These are phyloP conservation scores for Vanilla planifolia DNA, from an alignment of 106 monocot species.

Conservation along the genomic window DNA sequence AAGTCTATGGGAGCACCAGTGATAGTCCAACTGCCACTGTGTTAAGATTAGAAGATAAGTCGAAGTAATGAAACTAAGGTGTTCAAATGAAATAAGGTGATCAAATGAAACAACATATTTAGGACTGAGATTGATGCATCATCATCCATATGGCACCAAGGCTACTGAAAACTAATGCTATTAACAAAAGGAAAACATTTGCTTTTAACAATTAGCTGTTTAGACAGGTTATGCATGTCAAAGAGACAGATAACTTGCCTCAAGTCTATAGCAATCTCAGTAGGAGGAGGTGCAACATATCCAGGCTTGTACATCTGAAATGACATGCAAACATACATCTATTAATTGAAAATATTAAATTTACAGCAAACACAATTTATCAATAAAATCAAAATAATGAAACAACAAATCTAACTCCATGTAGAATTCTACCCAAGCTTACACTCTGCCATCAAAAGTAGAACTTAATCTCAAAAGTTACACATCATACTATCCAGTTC, in stretches of 20 bases:
- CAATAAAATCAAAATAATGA: neutral
- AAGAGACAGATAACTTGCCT: conserved; percentile 29
- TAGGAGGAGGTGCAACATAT: conserved; percentile 56
- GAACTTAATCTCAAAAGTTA: too few species aligned
- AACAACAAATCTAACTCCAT: neutral
- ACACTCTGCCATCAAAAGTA: too few species aligned
- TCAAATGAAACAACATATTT: neutral
- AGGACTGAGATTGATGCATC: neutral
- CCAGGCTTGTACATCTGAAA: conserved; percentile 75
- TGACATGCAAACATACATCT: conserved; percentile 3
- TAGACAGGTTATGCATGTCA: too few species aligned
- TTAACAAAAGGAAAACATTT: neutral
- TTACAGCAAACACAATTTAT: neutral
- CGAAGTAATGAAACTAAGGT: neutral
- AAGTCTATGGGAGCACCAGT: conserved; percentile 65
- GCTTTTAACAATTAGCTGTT: too few species aligned
- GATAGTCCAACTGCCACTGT: conserved; percentile 67
- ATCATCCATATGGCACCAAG: too few species aligned
- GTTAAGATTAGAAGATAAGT: neutral
- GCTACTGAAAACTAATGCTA: too few species aligned
- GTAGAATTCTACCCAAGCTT: neutral
- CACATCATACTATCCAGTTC: too few species aligned
- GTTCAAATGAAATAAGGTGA: neutral
- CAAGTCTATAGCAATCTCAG: conserved; percentile 75
- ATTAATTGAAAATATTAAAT: neutral